These are phyloP conservation scores for Volvox africanus DNA, from an alignment of 139 green algal genomes.

Conservation along the genomic window DNA sequence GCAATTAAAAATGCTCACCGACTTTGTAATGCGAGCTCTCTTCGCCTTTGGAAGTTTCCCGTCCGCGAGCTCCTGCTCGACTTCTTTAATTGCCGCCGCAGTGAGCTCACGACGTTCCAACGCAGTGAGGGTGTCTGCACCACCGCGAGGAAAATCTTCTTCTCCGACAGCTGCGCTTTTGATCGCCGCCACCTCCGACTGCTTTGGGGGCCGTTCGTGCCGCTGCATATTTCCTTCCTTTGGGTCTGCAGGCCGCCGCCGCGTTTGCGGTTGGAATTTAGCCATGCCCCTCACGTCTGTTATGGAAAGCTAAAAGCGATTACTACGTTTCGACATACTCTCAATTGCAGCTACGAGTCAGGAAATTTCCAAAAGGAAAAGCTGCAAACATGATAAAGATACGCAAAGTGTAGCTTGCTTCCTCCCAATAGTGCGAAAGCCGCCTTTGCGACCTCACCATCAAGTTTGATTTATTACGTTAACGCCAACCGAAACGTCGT, in stretches of 20 bases:
- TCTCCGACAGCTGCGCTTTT: constrained; percentile 42
- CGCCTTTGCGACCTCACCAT: too few species aligned
- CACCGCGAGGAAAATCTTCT: constrained; percentile 83
- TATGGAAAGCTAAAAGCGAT: too few species aligned
- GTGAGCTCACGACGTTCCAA: constrained; percentile 72
- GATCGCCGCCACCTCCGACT: neutral
- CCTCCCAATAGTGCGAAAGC: too few species aligned
- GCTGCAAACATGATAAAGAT: too few species aligned
- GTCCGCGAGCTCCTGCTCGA: constrained; percentile 68
- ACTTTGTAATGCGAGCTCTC: constrained; percentile 23
- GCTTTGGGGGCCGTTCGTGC: neutral
- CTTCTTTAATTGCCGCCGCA: constrained; percentile 70
- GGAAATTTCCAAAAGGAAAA: too few species aligned
- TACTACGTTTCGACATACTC: too few species aligned
- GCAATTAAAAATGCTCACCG: neutral
- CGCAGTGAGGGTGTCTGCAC: constrained; percentile 69
- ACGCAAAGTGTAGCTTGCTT: too few species aligned
- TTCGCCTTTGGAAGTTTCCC: constrained; percentile 33
- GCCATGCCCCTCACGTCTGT: neutral
- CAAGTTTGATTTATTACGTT: too few species aligned
- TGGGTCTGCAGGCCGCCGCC: neutral
- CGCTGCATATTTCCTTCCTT: neutral
- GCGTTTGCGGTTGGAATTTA: neutral
- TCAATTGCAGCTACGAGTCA: too few species aligned
- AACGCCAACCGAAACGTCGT: too few species aligned